Evolutionary conservation across 192 early-diverging fungal genomes (phyloP).

Genomic region (Spinellus fusiger): DNA sequence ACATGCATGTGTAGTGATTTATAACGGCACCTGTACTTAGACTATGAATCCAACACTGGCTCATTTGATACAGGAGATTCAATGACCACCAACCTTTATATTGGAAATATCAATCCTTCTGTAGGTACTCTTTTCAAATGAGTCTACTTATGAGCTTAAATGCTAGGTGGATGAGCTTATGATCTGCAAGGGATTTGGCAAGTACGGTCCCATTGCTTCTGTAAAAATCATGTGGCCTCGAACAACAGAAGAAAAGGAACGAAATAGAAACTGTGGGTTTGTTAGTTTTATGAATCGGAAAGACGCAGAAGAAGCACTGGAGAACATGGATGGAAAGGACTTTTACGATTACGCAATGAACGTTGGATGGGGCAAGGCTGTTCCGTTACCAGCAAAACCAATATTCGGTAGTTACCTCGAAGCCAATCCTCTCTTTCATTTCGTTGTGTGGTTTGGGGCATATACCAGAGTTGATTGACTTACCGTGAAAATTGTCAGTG

Average conservation of each 20-base stretch:
- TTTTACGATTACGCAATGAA: slow-evolving; percentile 53
- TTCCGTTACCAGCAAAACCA: slow-evolving; percentile 65
- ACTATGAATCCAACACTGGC: slow-evolving; percentile 17
- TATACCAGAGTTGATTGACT: neutral
- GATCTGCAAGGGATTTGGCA: slow-evolving; percentile 72
- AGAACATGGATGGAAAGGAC: slow-evolving; percentile 66
- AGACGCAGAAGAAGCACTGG: slow-evolving; percentile 63
- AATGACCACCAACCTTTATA: slow-evolving; percentile 77
- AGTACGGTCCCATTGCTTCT: slow-evolving; percentile 79
- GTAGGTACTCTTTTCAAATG: slow-evolving; percentile 18
- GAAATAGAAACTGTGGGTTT: slow-evolving; percentile 79
- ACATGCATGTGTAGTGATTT: neutral
- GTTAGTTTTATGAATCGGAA: slow-evolving; percentile 82
- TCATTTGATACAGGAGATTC: slow-evolving; percentile 71
- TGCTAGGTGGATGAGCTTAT: slow-evolving; percentile 29
- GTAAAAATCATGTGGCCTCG: slow-evolving; percentile 97
- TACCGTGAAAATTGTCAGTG: slow-evolving; percentile 7
- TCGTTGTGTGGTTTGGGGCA: neutral
- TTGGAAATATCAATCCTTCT: slow-evolving; percentile 72
- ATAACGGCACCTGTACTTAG: neutral
- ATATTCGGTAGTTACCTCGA: slow-evolving; percentile 64
- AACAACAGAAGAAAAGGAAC: slow-evolving; percentile 71
- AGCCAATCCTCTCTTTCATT: neutral
- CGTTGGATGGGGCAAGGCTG: slow-evolving; percentile 82
- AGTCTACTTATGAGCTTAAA: no score